Conservation (phyloP, 805 yeast genomes). For the Brettanomyces custersianus region DNA sequence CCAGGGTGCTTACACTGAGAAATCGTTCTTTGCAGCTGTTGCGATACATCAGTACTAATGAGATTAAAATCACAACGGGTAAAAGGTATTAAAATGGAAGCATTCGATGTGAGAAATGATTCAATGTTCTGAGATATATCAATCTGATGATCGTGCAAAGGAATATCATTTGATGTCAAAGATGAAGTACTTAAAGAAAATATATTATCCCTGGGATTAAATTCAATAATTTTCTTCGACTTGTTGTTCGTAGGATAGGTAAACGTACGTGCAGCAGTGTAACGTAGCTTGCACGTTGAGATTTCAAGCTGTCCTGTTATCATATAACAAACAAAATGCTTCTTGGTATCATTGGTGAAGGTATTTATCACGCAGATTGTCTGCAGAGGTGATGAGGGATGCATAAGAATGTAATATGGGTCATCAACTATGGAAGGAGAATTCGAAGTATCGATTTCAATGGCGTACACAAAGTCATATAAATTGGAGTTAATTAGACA, state of each 20-base stretch:
- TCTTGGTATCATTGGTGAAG: slow-evolving; percentile 1
- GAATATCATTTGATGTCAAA: no score
- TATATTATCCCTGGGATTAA: no score
- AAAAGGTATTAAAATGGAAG: no score
- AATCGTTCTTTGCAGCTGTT: background rate
- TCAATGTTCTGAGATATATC: no score
- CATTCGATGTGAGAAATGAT: no score
- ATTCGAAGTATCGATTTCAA: slow-evolving; percentile 21
- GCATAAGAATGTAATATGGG: slow-evolving; percentile 18
- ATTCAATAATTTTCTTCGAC: no score
- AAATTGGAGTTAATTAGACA: slow-evolving; percentile 24
- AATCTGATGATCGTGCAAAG: no score
- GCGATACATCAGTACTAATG: background rate
- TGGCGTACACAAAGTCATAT: slow-evolving; percentile 19
- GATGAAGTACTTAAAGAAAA: no score
- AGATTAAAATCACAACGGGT: no score
- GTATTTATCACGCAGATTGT: slow-evolving; percentile 10
- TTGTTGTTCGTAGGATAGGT: no score
- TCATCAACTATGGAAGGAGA: slow-evolving; percentile 12
- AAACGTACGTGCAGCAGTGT: background rate
- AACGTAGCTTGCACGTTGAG: slow-evolving; percentile 6
- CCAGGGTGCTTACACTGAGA: no score
- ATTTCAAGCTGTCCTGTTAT: slow-evolving; percentile 13
- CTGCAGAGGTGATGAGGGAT: slow-evolving; percentile 13
- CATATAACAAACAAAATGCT: slow-evolving; percentile 8